phyloP scores from a whole-genome alignment of 2,329 filamentous ascomycete species.

The Chalaropsis ovoidea region DNA sequence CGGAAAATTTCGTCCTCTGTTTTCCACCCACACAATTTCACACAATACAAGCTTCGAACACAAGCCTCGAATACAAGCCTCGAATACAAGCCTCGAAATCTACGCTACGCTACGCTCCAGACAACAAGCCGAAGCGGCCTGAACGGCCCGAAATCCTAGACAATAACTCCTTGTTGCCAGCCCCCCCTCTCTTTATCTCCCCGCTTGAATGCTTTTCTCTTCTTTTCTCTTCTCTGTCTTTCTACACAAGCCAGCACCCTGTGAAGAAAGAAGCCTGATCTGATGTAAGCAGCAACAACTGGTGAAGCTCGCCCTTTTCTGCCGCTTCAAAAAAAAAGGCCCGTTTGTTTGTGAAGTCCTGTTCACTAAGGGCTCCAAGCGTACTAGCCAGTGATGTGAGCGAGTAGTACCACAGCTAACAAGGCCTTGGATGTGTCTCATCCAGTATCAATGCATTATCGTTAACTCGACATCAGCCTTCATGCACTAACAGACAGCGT shows the following conservation, averaged over 20 bases:
- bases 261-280: neutral
- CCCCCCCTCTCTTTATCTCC: neutral
- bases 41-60: too few species aligned
- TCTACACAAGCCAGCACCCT: neutral
- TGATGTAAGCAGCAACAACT: neutral
- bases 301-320: neutral
- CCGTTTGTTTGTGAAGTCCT: constrained; percentile 1
- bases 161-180: neutral
- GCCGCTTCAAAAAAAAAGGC: neutral
- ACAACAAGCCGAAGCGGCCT: constrained; percentile 6
- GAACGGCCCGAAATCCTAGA: constrained; percentile 20
- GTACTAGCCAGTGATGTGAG: neutral
- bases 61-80: neutral
- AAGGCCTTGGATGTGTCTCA: neutral
- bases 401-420: constrained; percentile 9
- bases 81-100: neutral
- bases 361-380: neutral
- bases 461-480: neutral
- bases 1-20: constrained; percentile 5
- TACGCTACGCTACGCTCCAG: neutral
- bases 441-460: neutral
- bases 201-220: constrained; percentile 1
- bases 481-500: neutral
- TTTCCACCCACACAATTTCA: neutral
- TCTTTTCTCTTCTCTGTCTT: constrained; percentile 7